Evolutionary conservation across 352 stramenopile species (phyloP).

Genomic region (Pythium dissotocum): DNA sequence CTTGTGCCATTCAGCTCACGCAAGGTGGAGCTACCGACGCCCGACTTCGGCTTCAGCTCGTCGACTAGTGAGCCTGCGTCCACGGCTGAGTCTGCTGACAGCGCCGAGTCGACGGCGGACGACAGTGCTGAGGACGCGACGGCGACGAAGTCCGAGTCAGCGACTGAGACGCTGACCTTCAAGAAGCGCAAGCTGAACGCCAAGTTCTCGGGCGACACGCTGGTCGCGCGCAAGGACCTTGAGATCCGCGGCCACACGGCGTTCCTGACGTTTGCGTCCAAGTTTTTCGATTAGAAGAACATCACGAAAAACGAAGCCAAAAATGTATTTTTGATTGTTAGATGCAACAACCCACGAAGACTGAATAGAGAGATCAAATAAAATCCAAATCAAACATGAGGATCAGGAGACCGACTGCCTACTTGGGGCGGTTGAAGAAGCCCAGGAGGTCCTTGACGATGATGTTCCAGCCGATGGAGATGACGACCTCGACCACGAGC

Average conservation of each 20-base stretch:
- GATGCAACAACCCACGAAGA: not conserved
- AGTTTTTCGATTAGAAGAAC: slow-evolving; percentile 60
- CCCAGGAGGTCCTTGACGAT: slow-evolving; percentile 79
- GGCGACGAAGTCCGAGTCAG: slow-evolving; percentile 7
- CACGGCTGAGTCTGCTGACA: not conserved
- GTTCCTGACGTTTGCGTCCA: slow-evolving; percentile 86
- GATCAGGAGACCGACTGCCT: not conserved
- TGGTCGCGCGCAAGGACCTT: slow-evolving; percentile 83
- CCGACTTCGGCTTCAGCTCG: slow-evolving; percentile 60
- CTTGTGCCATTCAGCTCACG: slow-evolving; percentile 84
- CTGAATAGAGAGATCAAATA: not conserved
- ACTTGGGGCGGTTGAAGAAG: slow-evolving; percentile 48
- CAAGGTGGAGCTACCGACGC: slow-evolving; percentile 64
- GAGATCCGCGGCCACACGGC: slow-evolving; percentile 87
- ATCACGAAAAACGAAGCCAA: not conserved
- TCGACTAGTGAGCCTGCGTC: not conserved
- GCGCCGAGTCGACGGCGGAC: slow-evolving; percentile 25
- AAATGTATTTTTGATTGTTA: slow-evolving; percentile 25
- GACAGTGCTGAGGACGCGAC: slow-evolving; percentile 33
- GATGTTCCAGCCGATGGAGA: slow-evolving; percentile 84
- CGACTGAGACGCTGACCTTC: slow-evolving; percentile 6
- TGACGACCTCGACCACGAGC: slow-evolving; percentile 86
- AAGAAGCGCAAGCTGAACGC: slow-evolving; percentile 60
- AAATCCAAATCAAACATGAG: not conserved
- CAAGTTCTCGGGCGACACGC: slow-evolving; percentile 53